Percentiles rank a stretch among this genome's conserved stretches.
Evolutionary conservation across 495 filamentous ascomycete genomes (phyloP).

Genomic region (Penicillium cataractarum): DNA sequence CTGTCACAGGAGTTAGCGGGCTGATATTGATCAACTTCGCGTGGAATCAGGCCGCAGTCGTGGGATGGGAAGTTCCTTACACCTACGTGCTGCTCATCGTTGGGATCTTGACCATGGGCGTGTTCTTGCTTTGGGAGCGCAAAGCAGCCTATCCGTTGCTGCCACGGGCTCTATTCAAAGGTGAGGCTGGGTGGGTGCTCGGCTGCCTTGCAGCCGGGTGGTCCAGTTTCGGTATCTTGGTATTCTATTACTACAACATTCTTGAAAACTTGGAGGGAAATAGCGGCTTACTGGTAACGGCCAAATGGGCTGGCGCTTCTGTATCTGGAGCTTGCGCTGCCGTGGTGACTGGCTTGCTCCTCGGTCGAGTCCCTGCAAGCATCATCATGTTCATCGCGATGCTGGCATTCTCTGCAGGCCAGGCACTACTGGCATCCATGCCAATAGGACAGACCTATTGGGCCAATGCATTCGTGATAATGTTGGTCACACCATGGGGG

Average conservation of each 20-base stretch:
- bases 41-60: constrained; percentile 63
- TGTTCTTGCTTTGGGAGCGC: constrained; percentile 57
- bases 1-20: constrained; percentile 55
- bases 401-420: constrained; percentile 44
- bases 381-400: constrained; percentile 57
- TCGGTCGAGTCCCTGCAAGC: constrained; percentile 38
- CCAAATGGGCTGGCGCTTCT: constrained; percentile 41
- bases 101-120: constrained; percentile 50
- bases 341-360: constrained; percentile 46
- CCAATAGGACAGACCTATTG: constrained; percentile 49
- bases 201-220: constrained; percentile 58
- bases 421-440: constrained; percentile 36
- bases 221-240: constrained; percentile 57
- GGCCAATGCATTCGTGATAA: constrained; percentile 49
- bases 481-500: constrained; percentile 54
- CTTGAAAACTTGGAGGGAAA: constrained; percentile 37
- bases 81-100: constrained; percentile 58
- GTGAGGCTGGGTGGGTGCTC: constrained; percentile 57
- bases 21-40: constrained; percentile 64
- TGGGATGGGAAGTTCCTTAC: constrained; percentile 60
- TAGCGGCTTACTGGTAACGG: constrained; percentile 44
- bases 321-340: constrained; percentile 44
- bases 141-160: constrained; percentile 55
- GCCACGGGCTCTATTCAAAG: constrained; percentile 52
- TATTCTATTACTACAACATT: constrained; percentile 52